These are phyloP conservation scores for Chaetomium cochliodes DNA, from an alignment of 495 filamentous ascomycete species.

Conservation along the genomic window DNA sequence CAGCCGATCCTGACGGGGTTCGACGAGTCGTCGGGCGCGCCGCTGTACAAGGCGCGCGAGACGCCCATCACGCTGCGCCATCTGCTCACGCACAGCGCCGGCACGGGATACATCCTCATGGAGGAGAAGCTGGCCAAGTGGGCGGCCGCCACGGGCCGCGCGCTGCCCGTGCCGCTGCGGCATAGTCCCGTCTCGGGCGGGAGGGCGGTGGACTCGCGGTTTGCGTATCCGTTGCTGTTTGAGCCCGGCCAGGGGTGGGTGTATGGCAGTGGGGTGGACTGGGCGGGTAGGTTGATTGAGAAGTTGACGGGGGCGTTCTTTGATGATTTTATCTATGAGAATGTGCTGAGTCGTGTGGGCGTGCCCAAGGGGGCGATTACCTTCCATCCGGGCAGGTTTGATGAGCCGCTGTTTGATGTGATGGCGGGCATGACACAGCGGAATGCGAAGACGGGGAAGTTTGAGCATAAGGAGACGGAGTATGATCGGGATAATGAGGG, in stretches of 20 bases:
- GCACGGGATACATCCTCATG: constrained; percentile 34
- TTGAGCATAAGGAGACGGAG: constrained; percentile 9
- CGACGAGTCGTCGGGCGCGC: constrained; percentile 22
- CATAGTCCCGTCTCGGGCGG: not conserved
- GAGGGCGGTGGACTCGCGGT: constrained; percentile 29
- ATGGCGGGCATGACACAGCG: constrained; percentile 29
- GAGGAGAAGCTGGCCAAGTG: constrained; percentile 28
- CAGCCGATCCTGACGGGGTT: constrained; percentile 36
- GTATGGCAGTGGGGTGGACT: constrained; percentile 40
- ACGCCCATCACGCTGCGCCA: constrained; percentile 37
- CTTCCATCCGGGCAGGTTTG: constrained; percentile 33
- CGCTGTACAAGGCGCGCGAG: constrained; percentile 25
- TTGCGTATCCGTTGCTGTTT: constrained; percentile 37
- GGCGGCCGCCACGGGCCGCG: not conserved
- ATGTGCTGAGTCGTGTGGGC: constrained; percentile 32
- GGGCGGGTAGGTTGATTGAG: constrained; percentile 37
- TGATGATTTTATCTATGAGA: constrained; percentile 31
- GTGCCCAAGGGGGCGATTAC: constrained; percentile 20
- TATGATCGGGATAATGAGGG: constrained; percentile 7
- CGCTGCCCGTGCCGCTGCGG: not conserved
- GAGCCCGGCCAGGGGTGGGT: constrained; percentile 41
- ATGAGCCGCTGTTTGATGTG: not conserved
- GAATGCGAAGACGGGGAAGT: constrained; percentile 19
- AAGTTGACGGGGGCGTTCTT: constrained; percentile 28
- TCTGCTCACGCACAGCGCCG: constrained; percentile 41